Evolutionary conservation across 2,329 filamentous ascomycete genomes (phyloP), one percentile per base, ranked within the genome.

Genomic region (Botrytis pseudocinerea): DNA sequence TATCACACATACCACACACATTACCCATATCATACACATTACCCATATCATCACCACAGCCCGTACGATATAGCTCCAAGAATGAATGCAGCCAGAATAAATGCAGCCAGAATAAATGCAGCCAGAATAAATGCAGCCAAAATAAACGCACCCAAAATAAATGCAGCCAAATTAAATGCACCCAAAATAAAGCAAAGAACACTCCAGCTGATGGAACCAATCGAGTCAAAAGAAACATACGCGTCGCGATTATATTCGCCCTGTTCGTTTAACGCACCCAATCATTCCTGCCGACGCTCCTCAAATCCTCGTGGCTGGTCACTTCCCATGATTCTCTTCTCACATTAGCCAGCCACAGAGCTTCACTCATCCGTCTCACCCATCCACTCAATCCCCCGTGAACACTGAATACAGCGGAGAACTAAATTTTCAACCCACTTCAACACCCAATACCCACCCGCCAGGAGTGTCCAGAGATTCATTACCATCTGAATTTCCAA

Each of bases 371-470:
- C 20, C 48, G 59, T 51, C n/a, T 18, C n/a, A 61, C 66, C 28
- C 64, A 68, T 48, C 51, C 63, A 66, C 51, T 54, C 51, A 54
- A 54, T 66, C 32, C 68, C 38, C 68, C 59, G 40, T 38, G 54
- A 62, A 70, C 68, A 70, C 68, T 48, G 54, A 70, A 62, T 54
- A 70, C 68, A 70, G 68, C 68, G 68, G 68, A 70, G 68, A 70
- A 38, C 68, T 62, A 70, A 70, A 70, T 62, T 62, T 70, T 70
- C 68, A 59, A 70, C 68, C 68, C 68, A 70, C 68, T 70, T 70
- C 68, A 61, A 48, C 54, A 48, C 46, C 32, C 46, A 42, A 60
- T 62, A 62, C 28, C 68, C 68, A 62, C 68, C 51, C 57, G 69
- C 69, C 69, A 70, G 69, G 69, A 70, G 57, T 35, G 28, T 70